Percentiles rank a stretch among this genome's conserved stretches.
Evolutionary conservation across 441 rosid genomes (phyloP).

Genomic region (Jatropha podagrica): DNA sequence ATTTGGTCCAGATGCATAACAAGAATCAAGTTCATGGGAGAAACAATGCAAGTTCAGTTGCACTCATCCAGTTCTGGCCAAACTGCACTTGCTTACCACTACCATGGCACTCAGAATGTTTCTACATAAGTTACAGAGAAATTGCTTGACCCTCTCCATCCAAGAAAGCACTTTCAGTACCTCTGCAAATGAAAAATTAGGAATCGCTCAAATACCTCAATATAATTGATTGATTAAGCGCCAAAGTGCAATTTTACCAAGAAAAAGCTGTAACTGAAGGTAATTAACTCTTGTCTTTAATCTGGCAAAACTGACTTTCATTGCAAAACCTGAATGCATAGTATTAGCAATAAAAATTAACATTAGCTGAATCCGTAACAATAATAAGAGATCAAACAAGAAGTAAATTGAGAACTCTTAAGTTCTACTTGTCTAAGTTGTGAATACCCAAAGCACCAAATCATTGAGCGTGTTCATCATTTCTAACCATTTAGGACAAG

Average conservation of each 20-base stretch:
- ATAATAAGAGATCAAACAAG: background rate
- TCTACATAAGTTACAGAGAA: slow-evolving; percentile 26
- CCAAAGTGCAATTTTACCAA: slow-evolving; percentile 49
- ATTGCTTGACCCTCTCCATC: slow-evolving; percentile 49
- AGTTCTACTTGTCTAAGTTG: background rate
- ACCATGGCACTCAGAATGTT: slow-evolving; percentile 15
- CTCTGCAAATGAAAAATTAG: slow-evolving; percentile 33
- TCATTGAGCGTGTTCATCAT: background rate
- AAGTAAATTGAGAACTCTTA: background rate
- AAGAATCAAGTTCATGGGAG: background rate
- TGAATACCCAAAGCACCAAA: no score
- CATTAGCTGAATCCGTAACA: background rate
- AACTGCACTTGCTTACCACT: background rate
- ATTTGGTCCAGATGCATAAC: no score
- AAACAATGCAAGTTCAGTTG: background rate
- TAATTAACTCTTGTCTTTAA: slow-evolving; percentile 39
- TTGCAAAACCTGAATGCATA: slow-evolving; percentile 38
- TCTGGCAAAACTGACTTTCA: slow-evolving; percentile 33
- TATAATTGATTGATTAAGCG: background rate
- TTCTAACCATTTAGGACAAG: background rate
- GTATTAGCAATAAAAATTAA: background rate
- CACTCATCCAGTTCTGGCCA: background rate
- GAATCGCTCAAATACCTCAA: background rate
- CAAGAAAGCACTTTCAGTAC: slow-evolving; percentile 45
- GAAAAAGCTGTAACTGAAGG: slow-evolving; percentile 49